Evolutionary conservation across 345 rosid species (phyloP), one percentile per base, ranked within the genome.

Genomic region (Bretschneidera sinensis): DNA sequence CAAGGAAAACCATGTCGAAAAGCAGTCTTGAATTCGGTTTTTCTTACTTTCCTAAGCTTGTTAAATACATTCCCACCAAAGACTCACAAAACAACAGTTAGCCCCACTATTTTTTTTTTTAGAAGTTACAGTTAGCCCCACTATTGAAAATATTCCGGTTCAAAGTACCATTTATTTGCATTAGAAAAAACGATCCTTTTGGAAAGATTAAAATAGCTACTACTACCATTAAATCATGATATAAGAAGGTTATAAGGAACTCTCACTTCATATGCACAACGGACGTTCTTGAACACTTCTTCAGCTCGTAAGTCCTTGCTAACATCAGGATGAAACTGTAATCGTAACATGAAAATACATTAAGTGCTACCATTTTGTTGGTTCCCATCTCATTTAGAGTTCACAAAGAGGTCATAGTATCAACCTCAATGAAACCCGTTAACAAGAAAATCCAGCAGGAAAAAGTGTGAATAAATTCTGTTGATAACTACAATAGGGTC

Each of bases 291-390:
- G 86, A 92, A 89, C 48, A 76, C 59, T 74, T 89, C 96, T n/a
- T 71, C 78, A 8, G 95, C 83, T 74, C 7, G 79, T 20, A 77
- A 68, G 59, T 89, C 85, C 74, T 78, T 89, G 81, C 89, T 84
- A 51, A 89, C 97, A 61, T 92, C 96, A 18, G 97, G 97, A 78
- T 92, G 98, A 66, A 79, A 80, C 96, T 92, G 81, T 21, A 71
- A 65, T n/a, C n/a, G n/a, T 48, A 70, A 59, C 45, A 69, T 55
- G 67, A 56, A 65, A 45, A 61, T 35, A 56, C 56, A 55, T 61
- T 1, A 66, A 22, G 31, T 17, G 54, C 4, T 13, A 45, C 7
- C 48, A 63, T n/a, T n/a, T 17, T 11, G 4, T 21, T 16, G 25
- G 14, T 16, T 23, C 60, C 33, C 31, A 31, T 24, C 34, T 22